These are phyloP conservation scores for Beta macrorhiza DNA, from an alignment of 179 eudicot genomes.

Conservation along the genomic window DNA sequence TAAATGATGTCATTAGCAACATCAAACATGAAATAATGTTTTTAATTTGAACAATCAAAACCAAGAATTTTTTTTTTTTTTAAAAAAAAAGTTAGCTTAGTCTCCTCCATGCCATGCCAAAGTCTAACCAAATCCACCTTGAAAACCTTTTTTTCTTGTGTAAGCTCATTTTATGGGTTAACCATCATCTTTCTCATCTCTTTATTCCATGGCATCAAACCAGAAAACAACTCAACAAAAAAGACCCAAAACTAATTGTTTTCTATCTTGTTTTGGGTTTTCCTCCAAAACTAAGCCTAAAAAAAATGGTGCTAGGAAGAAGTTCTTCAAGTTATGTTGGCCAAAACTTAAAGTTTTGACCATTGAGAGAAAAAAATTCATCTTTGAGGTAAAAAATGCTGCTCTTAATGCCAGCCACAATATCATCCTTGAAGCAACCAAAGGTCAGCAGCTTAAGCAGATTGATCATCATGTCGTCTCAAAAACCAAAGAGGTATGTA, in stretches of 20 bases:
- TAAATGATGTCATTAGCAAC: conserved; percentile 13
- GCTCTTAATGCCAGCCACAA: conserved; percentile 8
- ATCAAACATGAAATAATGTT: not conserved
- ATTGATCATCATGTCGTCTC: conserved; percentile 6
- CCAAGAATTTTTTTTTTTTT: not conserved
- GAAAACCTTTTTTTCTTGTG: conserved; percentile 3
- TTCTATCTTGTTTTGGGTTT: conserved; percentile 29
- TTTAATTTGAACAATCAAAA: not conserved
- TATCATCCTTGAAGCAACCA: conserved; percentile 17
- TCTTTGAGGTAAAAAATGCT: conserved; percentile 20
- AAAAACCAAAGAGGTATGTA: conserved; percentile 10
- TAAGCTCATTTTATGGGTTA: conserved; percentile 12
- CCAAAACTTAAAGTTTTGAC: conserved; percentile 18
- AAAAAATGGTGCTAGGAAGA: conserved; percentile 13
- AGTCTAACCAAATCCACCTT: conserved; percentile 32
- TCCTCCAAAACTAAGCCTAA: conserved; percentile 15
- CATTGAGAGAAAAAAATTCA: conserved; percentile 7
- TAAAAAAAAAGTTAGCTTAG: conserved; percentile 8
- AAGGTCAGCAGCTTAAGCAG: conserved; percentile 12
- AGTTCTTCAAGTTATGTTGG: conserved; percentile 21
- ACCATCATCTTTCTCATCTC: not conserved
- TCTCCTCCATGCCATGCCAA: conserved; percentile 29
- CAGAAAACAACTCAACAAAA: conserved; percentile 17
- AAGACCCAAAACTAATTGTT: conserved; percentile 14
- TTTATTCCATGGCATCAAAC: conserved; percentile 25